Evolutionary conservation across 805 yeast genomes (phyloP).

Genomic region (Lipomyces spencermartinsiae): DNA sequence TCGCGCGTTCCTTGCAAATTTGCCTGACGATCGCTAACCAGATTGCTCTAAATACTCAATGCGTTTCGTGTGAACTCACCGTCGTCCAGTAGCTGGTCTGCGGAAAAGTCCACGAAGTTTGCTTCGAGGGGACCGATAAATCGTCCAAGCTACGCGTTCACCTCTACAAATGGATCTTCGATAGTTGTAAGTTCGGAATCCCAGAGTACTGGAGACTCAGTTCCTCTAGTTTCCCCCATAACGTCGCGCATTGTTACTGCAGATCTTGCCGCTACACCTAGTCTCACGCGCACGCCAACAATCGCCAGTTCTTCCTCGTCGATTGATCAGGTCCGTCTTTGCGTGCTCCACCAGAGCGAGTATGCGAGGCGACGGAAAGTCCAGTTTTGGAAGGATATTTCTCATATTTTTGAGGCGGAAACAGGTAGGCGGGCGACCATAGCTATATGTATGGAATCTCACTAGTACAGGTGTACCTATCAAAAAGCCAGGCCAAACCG

Average conservation of each 20-base stretch:
- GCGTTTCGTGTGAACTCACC: background rate
- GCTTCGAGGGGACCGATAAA: background rate
- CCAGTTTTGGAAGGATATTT: too few relatives aligned
- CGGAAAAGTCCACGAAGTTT: conserved; percentile 7
- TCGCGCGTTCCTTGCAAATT: conserved; percentile 7
- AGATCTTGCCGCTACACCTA: background rate
- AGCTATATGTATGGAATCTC: too few relatives aligned
- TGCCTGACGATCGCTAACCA: conserved; percentile 4
- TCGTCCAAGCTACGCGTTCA: conserved; percentile 5
- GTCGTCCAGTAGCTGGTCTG: conserved; percentile 3
- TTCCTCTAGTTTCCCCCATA: background rate
- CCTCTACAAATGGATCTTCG: conserved; percentile 7
- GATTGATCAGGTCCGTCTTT: background rate
- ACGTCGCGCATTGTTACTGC: too few relatives aligned
- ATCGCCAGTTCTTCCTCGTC: background rate
- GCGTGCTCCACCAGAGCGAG: too few relatives aligned
- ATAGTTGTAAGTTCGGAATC: background rate
- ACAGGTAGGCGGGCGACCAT: too few relatives aligned
- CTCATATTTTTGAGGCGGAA: too few relatives aligned
- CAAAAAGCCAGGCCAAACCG: too few relatives aligned
- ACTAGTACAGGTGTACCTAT: too few relatives aligned
- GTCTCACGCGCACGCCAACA: background rate
- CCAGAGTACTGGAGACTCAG: background rate
- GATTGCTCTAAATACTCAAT: conserved; percentile 5
- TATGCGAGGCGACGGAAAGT: too few relatives aligned